Evolutionary conservation across 176 grass and related monocot genomes (phyloP), one percentile per base, ranked within the genome.

Genomic region (Rhynchospora pubera): DNA sequence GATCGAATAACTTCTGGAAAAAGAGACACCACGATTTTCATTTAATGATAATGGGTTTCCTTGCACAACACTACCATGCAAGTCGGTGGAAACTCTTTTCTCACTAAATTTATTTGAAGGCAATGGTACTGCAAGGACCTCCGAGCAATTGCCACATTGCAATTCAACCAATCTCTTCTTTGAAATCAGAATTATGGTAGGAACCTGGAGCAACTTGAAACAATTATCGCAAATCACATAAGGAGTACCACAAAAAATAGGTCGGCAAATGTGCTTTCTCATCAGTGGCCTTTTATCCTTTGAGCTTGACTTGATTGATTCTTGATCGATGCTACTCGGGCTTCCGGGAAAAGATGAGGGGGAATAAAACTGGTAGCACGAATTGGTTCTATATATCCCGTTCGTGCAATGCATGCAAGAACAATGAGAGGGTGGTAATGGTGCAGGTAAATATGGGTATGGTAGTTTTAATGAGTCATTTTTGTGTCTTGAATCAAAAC

Each of bases 181-280:
- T 34, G 92, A 88, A 42, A 93, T 65, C 30, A 91, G 84, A 79
- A 95, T 86, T 75, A 92, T 91, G 30, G 92, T 86, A 85, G 97
- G 93, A 55, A 93, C 82, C 85, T 90, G 93, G 81, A 99, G 86
- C 79, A 99, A 74, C 83, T 84, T 84, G 77, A 87, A 89, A 74
- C 97, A 99, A 56, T 87, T 78, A 24, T 87, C 82, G 77, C 97
- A 99, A 75, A 95, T 84, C 1, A 89, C 84, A 65, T 87, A 99
- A 28, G 97, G 97, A 18, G 91, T 91, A 52, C 85, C 97, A 13
- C 93, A 91, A 0, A 85, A 95, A 58, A 99, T 71, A 76, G 97
- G 87, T 44, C 91, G 82, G 59, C 94, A 93, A 34, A 91, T 90
- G 70, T 90, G 86, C 80, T 90, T 99, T 57, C 85, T 84, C 65